phyloP scores from a whole-genome alignment of 768 basidiomycete genomes.

The Austroboletus eburneus region DNA sequence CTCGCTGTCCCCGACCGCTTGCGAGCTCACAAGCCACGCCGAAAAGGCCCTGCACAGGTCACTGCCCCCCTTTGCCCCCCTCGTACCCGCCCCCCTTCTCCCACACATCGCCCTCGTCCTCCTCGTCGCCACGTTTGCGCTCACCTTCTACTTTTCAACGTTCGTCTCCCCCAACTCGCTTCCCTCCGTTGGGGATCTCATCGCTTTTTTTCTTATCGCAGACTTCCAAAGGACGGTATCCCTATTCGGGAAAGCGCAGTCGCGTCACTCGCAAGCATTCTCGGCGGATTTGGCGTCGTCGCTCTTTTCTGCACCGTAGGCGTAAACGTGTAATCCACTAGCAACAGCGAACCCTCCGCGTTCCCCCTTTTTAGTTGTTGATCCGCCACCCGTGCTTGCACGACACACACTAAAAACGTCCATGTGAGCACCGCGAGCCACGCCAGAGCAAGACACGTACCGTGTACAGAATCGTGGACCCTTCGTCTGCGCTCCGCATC shows the following conservation, averaged over 20 bases:
- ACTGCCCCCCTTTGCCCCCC: constrained; percentile 67
- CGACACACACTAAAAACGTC: constrained; percentile 52
- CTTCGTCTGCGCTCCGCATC: constrained; percentile 91
- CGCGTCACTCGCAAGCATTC: constrained; percentile 66
- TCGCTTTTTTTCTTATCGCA: constrained; percentile 27
- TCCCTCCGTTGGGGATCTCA: too few relatives aligned
- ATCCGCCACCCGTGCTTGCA: constrained; percentile 82
- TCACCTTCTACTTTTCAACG: constrained; percentile 91
- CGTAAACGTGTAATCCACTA: constrained; percentile 28
- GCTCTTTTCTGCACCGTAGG: constrained; percentile 58
- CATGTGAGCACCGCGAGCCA: constrained; percentile 4
- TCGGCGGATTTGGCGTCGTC: constrained; percentile 87
- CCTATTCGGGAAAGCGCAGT: constrained; percentile 65
- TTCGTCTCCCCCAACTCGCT: constrained; percentile 33
- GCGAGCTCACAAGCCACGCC: constrained; percentile 5
- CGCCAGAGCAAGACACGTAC: constrained; percentile 44
- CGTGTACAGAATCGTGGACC: constrained; percentile 92
- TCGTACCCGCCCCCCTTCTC: constrained; percentile 61
- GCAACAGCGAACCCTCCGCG: too few relatives aligned
- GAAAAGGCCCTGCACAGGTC: constrained; percentile 57
- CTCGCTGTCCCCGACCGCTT: not conserved
- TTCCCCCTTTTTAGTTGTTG: constrained; percentile 56
- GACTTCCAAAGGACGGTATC: constrained; percentile 71
- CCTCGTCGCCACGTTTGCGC: constrained; percentile 70
- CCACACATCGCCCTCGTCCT: constrained; percentile 74